Evolutionary conservation across 1,139 yeast genomes (phyloP), one percentile per base, ranked within the genome.

Genomic region (Nakaseomyces nivariensis): DNA sequence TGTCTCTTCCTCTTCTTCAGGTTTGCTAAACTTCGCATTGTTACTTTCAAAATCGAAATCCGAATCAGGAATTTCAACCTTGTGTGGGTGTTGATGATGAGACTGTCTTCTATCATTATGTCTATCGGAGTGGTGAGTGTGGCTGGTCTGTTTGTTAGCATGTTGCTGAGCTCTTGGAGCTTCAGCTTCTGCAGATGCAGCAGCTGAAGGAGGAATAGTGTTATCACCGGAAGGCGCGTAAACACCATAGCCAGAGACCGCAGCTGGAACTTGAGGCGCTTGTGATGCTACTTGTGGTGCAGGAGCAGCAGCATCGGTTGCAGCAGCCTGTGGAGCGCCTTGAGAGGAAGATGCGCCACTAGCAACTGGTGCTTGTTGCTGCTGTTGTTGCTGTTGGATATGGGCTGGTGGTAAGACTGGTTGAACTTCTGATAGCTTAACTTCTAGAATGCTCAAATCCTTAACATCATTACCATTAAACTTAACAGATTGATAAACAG

Each of bases 381-480:
- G 44, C n/a, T 27, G 44, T 26, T 41, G 44, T 11, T 41, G 44
- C n/a, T 41, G 44, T 41, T 27, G 34, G n/a, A 41, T 11, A 41
- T 41, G 44, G 6, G 44, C 34, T 42, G 66, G 65, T 45, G 66
- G 67, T 40, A 61, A 34, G 37, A 61, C 61, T 2, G 69, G 69
- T 40, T 65, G 67, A 25, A 63, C 67, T 26, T 63, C 65, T 29
- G 63, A 67, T 46, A 64, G 50, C 33, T 56, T 58, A 36, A 62
- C 73, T 56, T 88, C 97, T 61, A 90, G 75, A 54, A 92, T 95
- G 56, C 82, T 80, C 67, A 92, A 75, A 63, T 87, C 96, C 70
- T 87, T 85, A 40, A 92, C 97, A 61, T 90, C 97, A 37, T 88
- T 81, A 40, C 98, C 98, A 58, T 94, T 79, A 66, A 92, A 86